These are phyloP conservation scores for Neoconidiobolus thromboides DNA, from an alignment of 371 early-diverging fungal genomes.

Conservation along the genomic window DNA sequence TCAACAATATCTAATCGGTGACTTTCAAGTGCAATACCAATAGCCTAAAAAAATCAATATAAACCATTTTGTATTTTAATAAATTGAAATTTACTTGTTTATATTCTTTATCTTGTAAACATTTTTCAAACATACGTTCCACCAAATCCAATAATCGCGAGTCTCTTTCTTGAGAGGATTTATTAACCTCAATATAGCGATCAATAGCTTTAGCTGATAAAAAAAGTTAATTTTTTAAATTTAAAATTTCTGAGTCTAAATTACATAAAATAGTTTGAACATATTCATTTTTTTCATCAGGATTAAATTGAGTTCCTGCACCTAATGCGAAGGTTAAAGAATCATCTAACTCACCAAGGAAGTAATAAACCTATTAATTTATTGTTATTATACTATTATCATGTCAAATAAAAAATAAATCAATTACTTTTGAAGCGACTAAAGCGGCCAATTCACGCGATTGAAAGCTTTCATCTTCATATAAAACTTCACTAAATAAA, in stretches of 20 bases:
- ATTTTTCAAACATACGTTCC: constrained; percentile 82
- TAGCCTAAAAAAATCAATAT: constrained; percentile 25
- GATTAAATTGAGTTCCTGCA: constrained; percentile 77
- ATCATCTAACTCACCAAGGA: constrained; percentile 87
- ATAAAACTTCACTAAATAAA: constrained; percentile 59
- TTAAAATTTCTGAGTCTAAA: constrained; percentile 4
- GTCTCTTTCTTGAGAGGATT: constrained; percentile 23
- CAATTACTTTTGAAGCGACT: constrained; percentile 80
- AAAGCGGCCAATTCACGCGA: constrained; percentile 80
- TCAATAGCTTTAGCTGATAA: constrained; percentile 69
- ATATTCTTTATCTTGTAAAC: constrained; percentile 68
- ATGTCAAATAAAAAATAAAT: neutral
- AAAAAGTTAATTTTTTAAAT: neutral
- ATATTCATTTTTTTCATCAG: constrained; percentile 57
- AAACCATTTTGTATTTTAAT: neutral
- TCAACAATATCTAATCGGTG: constrained; percentile 77
- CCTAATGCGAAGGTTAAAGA: constrained; percentile 87
- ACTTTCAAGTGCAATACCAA: constrained; percentile 89
- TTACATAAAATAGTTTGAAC: constrained; percentile 85
- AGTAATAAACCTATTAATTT: constrained; percentile 55
- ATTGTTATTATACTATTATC: too few species aligned
- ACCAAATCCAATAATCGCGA: constrained; percentile 67
- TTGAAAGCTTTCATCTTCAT: constrained; percentile 70
- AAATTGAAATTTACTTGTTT: constrained; percentile 36
- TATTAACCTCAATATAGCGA: constrained; percentile 50